Conservation (phyloP, 2,329 filamentous ascomycete genomes). For the Colletotrichum falcatum region DNA sequence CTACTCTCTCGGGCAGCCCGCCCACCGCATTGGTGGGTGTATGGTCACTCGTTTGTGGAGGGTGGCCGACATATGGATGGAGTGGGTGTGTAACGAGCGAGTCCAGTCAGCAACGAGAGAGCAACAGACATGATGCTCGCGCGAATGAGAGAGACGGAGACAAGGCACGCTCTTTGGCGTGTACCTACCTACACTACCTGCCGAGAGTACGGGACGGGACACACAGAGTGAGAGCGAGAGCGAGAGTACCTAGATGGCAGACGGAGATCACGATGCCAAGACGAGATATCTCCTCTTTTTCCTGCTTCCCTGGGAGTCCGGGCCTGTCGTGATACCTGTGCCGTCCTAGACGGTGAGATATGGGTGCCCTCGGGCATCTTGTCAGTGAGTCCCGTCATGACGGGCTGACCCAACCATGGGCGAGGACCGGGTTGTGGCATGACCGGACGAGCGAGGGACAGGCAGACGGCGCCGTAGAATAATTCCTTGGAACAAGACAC, state of each 20-base stretch:
- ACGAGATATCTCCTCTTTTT: constrained; percentile 17
- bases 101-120: constrained; percentile 30
- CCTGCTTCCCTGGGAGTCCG: constrained; percentile 27
- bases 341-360: constrained; percentile 9
- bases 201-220: not conserved
- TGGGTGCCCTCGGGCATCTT: constrained; percentile 3
- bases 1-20: not conserved
- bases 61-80: constrained; percentile 33
- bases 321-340: not conserved
- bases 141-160: not conserved
- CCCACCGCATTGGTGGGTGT: constrained; percentile 10
- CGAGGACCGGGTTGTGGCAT: not conserved
- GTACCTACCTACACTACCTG: not conserved
- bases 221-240: not conserved
- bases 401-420: constrained; percentile 21
- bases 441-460: constrained; percentile 9
- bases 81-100: constrained; percentile 34
- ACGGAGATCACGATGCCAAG: constrained; percentile 36
- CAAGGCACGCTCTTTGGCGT: not conserved
- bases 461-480: constrained; percentile 22
- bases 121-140: constrained; percentile 9
- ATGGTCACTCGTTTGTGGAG: constrained; percentile 36
- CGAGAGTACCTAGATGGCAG: not conserved
- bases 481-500: constrained; percentile 31
- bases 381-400: constrained; percentile 20